Evolutionary conservation across 1,284 basidiomycete genomes (phyloP).

Genomic region (Phylloboletellus chloephorus): DNA sequence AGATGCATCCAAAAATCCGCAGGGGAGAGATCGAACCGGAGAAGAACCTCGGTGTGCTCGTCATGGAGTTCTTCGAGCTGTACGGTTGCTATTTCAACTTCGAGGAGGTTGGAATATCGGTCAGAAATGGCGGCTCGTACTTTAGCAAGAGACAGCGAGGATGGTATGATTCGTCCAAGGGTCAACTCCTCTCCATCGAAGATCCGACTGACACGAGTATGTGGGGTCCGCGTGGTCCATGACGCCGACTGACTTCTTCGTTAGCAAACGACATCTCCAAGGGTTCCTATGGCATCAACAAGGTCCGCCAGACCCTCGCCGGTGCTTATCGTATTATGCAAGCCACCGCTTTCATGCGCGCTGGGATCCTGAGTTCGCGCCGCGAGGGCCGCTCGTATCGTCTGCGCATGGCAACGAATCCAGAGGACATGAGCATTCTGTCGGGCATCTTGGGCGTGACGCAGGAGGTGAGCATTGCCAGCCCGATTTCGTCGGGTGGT

Average conservation of each 20-base stretch:
- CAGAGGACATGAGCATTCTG: slow-evolving; percentile 75
- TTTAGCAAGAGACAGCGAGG: slow-evolving; percentile 76
- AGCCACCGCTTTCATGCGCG: slow-evolving; percentile 55
- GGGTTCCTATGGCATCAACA: slow-evolving; percentile 80
- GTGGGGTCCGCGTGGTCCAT: slow-evolving; percentile 30
- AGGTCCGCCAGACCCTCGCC: slow-evolving; percentile 77
- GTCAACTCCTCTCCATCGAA: slow-evolving; percentile 78
- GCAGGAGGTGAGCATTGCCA: slow-evolving; percentile 57
- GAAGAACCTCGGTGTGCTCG: slow-evolving; percentile 84
- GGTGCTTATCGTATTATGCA: slow-evolving; percentile 86
- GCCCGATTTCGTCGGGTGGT: slow-evolving; percentile 2
- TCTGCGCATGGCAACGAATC: slow-evolving; percentile 43
- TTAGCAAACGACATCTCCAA: slow-evolving; percentile 90
- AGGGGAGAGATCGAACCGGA: slow-evolving; percentile 82
- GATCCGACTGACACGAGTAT: slow-evolving; percentile 89
- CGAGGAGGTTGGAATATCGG: slow-evolving; percentile 83
- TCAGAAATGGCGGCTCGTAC: slow-evolving; percentile 81
- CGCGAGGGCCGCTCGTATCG: slow-evolving; percentile 42
- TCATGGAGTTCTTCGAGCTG: slow-evolving; percentile 96
- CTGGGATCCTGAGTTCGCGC: slow-evolving; percentile 53
- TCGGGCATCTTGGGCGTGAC: slow-evolving; percentile 78
- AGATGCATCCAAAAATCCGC: slow-evolving; percentile 95
- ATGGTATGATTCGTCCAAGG: slow-evolving; percentile 64
- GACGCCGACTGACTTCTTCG: slow-evolving; percentile 7
- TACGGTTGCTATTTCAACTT: slow-evolving; percentile 94